Conservation (phyloP, 768 basidiomycete species). For the Tulasnella sp. region DNA sequence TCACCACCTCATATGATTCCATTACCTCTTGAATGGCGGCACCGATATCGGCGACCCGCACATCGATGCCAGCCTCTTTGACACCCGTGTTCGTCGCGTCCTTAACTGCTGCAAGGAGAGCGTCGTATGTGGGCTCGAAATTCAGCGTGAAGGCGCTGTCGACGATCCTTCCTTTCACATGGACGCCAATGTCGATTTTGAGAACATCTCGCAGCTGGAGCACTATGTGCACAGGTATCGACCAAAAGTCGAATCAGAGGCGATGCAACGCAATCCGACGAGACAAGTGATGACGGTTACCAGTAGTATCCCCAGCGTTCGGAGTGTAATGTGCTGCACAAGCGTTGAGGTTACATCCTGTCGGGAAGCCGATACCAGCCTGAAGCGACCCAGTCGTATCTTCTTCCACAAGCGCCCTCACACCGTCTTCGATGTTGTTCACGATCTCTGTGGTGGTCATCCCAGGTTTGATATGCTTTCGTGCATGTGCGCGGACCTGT, state of each 20-base stretch:
- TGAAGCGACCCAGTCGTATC: conserved; percentile 49
- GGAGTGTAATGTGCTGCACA: conserved; percentile 96
- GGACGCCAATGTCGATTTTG: conserved; percentile 96
- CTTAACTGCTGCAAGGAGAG: conserved; percentile 78
- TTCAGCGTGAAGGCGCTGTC: conserved; percentile 86
- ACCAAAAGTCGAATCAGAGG: neutral
- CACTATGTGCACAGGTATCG: conserved; percentile 36
- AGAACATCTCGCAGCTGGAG: conserved; percentile 75
- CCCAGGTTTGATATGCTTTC: conserved; percentile 77
- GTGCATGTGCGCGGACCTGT: conserved; percentile 73
- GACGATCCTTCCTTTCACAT: conserved; percentile 87
- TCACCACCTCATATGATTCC: conserved; percentile 94
- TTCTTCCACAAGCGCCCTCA: conserved; percentile 84
- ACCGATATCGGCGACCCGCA: conserved; percentile 83
- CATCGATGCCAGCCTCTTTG: conserved; percentile 94
- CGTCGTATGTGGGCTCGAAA: conserved; percentile 84
- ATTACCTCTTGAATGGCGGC: conserved; percentile 94
- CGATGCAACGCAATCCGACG: conserved; percentile 10
- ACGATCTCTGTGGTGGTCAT: conserved; percentile 93
- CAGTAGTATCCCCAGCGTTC: conserved; percentile 78
- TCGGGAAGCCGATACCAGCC: conserved; percentile 89
- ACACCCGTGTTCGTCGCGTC: conserved; percentile 86
- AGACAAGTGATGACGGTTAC: conserved; percentile 35
- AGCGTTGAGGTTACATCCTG: conserved; percentile 85
- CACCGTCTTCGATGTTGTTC: conserved; percentile 85